Evolutionary conservation across 2,329 filamentous ascomycete species (phyloP), one percentile per base, ranked within the genome.

Genomic region (Xenoacremonium recifei): DNA sequence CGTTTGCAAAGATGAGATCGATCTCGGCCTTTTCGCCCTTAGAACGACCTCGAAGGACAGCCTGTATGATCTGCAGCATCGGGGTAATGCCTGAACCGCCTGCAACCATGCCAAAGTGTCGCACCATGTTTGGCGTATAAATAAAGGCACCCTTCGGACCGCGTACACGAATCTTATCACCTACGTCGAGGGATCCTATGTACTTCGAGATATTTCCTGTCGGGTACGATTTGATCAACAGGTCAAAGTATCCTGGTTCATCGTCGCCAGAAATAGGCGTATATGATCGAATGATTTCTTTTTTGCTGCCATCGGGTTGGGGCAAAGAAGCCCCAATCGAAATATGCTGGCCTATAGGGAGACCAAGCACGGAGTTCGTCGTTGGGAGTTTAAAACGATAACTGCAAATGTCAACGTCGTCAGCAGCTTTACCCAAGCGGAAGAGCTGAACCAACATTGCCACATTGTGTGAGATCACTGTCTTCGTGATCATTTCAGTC

Each of bases 61-160:
- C 92, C 59, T 89, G 86, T 64, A 95, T 83, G 57, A 97, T 82
- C 74, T 97, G 92, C 49, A 96, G 79, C 92, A 97, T 97, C 44
- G 92, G 92, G 5, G 92, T 96, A 67, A 97, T 96, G 54, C 92
- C 92, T n/a, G 92, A 96, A 51, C 92, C 92, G 53, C 92, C 92
- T 47, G 92, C 89, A 63, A 97, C 88, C 92, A 97, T 97, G 62
- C 90, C 92, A 54, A 97, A 95, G 68, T 87, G 87, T 49, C 87
- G 84, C 55, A 91, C 88, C 87, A 97, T 90, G 75, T 96, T 96
- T 57, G 91, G 89, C 12, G 83, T 87, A 72, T 97, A 97, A 45
- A 95, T 85, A 77, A 97, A 96, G 56, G 91, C 90, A 57, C 92
- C 92, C 79, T 96, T 96, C 66, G 92, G 92, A 9, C 92, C 92